phyloP scores from a whole-genome alignment of 768 basidiomycete species.

The Hypholoma sublateritium region DNA sequence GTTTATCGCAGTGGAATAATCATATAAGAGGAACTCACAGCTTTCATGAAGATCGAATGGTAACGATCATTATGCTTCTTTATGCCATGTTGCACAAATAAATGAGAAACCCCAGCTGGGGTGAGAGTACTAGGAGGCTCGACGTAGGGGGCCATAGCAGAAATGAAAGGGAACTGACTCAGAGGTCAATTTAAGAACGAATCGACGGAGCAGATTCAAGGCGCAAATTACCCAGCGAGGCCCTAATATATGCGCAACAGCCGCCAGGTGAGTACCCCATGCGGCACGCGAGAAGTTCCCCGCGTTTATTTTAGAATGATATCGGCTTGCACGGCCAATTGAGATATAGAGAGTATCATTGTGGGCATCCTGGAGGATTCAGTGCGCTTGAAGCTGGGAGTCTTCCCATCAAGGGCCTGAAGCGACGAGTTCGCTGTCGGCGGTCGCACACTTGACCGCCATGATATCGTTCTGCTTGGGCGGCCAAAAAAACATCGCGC shows the following conservation, averaged over 20 bases:
- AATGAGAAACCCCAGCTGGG: slow-evolving; percentile 56
- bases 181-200: slow-evolving; percentile 6
- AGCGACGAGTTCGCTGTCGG: too few relatives aligned
- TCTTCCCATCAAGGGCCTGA: too few relatives aligned
- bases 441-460: too few relatives aligned
- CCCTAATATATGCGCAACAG: not conserved
- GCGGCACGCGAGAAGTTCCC: slow-evolving; percentile 3
- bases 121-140: slow-evolving; percentile 44
- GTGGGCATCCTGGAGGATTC: not conserved
- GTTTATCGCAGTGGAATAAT: not conserved
- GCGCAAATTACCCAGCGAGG: not conserved
- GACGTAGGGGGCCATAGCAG: slow-evolving; percentile 15
- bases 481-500: too few relatives aligned
- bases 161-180: not conserved
- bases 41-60: slow-evolving; percentile 64
- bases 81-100: slow-evolving; percentile 56
- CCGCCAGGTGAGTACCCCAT: not conserved
- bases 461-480: too few relatives aligned
- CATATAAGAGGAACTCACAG: slow-evolving; percentile 41
- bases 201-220: not conserved
- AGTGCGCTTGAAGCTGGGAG: not conserved
- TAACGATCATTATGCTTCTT: slow-evolving; percentile 64
- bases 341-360: not conserved
- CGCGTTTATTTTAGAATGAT: not conserved
- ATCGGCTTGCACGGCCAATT: slow-evolving; percentile 1